These are phyloP conservation scores for Malus sylvestris DNA, from an alignment of 306 rosid species.

Conservation along the genomic window DNA sequence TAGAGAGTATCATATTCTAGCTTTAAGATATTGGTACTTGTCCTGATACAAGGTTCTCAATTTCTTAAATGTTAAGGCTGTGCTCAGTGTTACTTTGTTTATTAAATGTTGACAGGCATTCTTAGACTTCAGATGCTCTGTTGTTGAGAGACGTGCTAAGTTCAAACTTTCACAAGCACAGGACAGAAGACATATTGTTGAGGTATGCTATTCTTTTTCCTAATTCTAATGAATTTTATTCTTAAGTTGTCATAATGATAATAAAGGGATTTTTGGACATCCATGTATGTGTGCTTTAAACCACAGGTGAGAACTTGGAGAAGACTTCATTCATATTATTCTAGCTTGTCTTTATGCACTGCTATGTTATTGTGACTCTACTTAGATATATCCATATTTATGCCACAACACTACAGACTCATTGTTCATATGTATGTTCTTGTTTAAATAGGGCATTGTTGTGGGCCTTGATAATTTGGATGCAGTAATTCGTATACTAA, in stretches of 20 bases:
- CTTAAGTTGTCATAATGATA: neutral
- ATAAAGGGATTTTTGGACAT: neutral
- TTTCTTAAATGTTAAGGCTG: neutral
- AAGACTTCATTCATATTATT: neutral
- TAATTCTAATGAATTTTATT: neutral
- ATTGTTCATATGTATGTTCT: slow-evolving; percentile 1
- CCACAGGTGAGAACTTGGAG: neutral
- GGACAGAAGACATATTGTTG: slow-evolving; percentile 76
- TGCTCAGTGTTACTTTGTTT: neutral
- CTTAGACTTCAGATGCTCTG: slow-evolving; percentile 84
- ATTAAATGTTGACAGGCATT: slow-evolving; percentile 50
- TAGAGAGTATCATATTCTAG: neutral
- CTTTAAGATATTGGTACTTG: neutral
- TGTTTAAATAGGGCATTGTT: slow-evolving; percentile 63
- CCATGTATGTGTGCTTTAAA: neutral
- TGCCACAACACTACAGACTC: neutral
- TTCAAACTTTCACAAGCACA: slow-evolving; percentile 80
- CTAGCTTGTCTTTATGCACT: neutral
- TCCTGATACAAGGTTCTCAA: neutral
- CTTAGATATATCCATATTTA: too few relatives aligned
- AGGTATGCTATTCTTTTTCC: slow-evolving; percentile 37
- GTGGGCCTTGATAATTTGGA: slow-evolving; percentile 85
- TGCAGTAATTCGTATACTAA: slow-evolving; percentile 57
- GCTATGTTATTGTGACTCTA: neutral
- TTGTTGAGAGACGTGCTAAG: slow-evolving; percentile 84